Evolutionary conservation across 305 asterid species (phyloP).

Genomic region (Plantago coronopus): DNA sequence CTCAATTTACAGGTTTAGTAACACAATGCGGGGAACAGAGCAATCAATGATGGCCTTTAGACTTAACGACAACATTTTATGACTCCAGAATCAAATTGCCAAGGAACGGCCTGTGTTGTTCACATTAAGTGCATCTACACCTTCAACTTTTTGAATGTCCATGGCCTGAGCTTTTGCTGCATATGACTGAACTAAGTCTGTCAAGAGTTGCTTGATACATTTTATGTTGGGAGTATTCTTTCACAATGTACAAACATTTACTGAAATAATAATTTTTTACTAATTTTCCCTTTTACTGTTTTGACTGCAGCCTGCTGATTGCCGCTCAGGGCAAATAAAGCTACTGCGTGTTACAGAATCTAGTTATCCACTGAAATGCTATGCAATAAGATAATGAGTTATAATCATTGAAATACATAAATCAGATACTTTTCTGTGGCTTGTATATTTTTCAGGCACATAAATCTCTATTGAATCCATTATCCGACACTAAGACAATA

Average conservation of each 20-base stretch:
- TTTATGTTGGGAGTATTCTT: no score
- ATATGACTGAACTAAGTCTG: not conserved
- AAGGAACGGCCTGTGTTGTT: not conserved
- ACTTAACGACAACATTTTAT: conserved; percentile 5
- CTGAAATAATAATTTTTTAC: no score
- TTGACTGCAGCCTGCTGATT: no score
- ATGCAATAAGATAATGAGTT: not conserved
- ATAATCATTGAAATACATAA: not conserved
- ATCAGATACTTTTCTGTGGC: no score
- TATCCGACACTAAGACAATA: not conserved
- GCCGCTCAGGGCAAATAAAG: no score
- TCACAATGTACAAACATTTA: no score
- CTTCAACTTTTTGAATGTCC: no score
- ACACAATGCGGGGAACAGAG: conserved; percentile 20
- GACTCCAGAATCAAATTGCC: not conserved
- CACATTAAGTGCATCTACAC: no score
- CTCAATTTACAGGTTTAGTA: conserved; percentile 20
- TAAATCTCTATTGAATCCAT: not conserved
- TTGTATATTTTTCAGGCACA: not conserved
- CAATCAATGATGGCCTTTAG: conserved; percentile 8
- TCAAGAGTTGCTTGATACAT: not conserved
- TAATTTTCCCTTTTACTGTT: no score
- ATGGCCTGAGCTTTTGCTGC: not conserved
- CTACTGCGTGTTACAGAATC: no score
- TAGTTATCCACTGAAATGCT: not conserved